Percentiles rank a stretch among this genome's conserved stretches.
These are phyloP conservation scores for Sisymbrium irio DNA, from an alignment of 345 rosid species.

Conservation along the genomic window DNA sequence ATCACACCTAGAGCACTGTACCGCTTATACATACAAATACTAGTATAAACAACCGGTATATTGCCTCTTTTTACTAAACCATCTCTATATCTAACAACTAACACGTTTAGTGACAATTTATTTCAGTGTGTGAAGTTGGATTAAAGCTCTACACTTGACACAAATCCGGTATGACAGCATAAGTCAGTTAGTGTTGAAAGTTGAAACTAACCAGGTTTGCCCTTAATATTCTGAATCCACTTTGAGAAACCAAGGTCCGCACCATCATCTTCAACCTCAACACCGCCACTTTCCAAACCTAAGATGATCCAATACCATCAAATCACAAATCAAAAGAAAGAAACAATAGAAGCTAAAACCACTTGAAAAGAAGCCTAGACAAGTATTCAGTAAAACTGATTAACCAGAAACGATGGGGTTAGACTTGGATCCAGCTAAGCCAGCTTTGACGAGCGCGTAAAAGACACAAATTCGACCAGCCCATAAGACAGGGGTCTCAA, in stretches of 20 bases:
- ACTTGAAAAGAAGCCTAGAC: not conserved
- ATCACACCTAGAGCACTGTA: not conserved
- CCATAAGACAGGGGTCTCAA: conserved; percentile 77
- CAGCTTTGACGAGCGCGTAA: conserved; percentile 77
- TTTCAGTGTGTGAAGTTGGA: not conserved
- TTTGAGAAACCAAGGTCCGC: conserved; percentile 85
- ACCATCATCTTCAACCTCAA: conserved; percentile 42
- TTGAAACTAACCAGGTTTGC: conserved; percentile 56
- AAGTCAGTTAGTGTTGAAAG: not conserved
- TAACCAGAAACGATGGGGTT: conserved; percentile 82
- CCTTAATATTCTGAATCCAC: conserved; percentile 59
- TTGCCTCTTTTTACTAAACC: not conserved
- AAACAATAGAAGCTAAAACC: not conserved
- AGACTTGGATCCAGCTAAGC: conserved; percentile 80
- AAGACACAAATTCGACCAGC: conserved; percentile 77
- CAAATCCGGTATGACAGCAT: not conserved
- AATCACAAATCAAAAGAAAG: not conserved
- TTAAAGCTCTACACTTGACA: conserved; percentile 2
- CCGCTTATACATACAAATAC: not conserved
- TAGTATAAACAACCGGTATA: not conserved
- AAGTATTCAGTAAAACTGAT: not conserved
- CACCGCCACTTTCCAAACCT: conserved; percentile 51
- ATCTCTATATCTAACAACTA: too few species aligned
- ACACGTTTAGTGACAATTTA: not conserved
- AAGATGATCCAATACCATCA: not conserved